Conservation (phyloP, 331 rosid genomes). For the Erythrophleum ivorense region DNA sequence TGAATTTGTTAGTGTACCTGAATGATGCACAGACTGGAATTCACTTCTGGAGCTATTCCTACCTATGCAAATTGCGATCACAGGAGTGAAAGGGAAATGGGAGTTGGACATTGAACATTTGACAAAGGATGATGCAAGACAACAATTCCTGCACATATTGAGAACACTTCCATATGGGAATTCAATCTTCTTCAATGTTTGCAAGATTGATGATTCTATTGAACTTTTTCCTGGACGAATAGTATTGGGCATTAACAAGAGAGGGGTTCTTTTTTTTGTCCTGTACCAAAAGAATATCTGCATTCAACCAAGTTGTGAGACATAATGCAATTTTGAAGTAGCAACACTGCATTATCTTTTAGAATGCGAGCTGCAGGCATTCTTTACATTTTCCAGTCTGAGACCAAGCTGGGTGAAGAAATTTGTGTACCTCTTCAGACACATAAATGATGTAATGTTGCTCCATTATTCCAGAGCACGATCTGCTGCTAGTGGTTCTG, state of each 20-base stretch:
- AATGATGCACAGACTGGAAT: constrained; percentile 94
- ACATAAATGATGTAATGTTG: constrained; percentile 95
- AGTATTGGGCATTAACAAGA: constrained; percentile 90
- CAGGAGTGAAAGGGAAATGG: constrained; percentile 95
- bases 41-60: constrained; percentile 84
- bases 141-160: constrained; percentile 85
- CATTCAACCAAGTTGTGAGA: constrained; percentile 97
- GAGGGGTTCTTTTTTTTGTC: constrained; percentile 94
- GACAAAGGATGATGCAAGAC: constrained; percentile 94
- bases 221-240: constrained; percentile 93
- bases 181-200: constrained; percentile 92
- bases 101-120: constrained; percentile 86
- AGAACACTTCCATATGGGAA: constrained; percentile 94
- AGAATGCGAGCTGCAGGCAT: constrained; percentile 99
- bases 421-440: constrained; percentile 98
- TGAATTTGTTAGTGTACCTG: too few species aligned
- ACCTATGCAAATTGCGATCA: constrained; percentile 90
- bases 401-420: constrained; percentile 99
- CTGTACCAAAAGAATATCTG: constrained; percentile 96
- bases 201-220: constrained; percentile 99
- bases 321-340: constrained; percentile 98
- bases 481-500: constrained; percentile 59
- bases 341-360: constrained; percentile 96
- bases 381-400: constrained; percentile 95
- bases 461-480: constrained; percentile 92